Evolutionary conservation across 2,329 filamentous ascomycete species (phyloP).

Genomic region (Aureobasidium mangrovei): DNA sequence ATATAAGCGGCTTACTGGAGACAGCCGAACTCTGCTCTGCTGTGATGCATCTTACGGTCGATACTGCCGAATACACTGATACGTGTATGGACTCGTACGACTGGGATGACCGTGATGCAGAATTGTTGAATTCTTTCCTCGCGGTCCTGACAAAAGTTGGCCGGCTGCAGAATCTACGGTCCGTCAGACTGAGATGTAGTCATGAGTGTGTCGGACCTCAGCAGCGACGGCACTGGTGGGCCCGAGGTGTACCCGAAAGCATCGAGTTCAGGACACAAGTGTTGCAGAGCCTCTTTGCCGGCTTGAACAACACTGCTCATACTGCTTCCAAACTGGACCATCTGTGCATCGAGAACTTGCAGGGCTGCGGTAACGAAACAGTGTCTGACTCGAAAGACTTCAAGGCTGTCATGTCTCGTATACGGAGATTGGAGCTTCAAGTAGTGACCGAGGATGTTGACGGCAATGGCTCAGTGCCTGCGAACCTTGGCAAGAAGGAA

Average conservation of each 20-base stretch:
- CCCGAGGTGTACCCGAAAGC: constrained; percentile 4
- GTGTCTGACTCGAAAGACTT: constrained; percentile 19
- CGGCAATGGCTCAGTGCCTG: constrained; percentile 12
- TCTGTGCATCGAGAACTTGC: constrained; percentile 22
- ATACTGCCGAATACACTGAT: constrained; percentile 11
- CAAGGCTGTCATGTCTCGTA: constrained; percentile 13
- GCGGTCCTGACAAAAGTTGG: constrained; percentile 1
- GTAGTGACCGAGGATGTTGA: constrained; percentile 20
- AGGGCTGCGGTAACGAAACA: constrained; percentile 15
- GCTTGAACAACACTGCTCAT: not conserved
- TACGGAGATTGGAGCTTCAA: constrained; percentile 18
- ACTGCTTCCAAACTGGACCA: constrained; percentile 12
- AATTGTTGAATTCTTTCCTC: constrained; percentile 5
- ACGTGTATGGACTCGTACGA: constrained; percentile 10
- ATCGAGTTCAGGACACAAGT: constrained; percentile 10
- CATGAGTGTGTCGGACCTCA: constrained; percentile 9
- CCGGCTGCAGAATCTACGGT: constrained; percentile 6
- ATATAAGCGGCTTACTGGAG: not conserved
- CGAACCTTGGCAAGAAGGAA: constrained; percentile 15
- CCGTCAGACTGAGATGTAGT: constrained; percentile 2
- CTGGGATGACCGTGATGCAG: constrained; percentile 10
- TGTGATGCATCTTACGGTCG: constrained; percentile 2
- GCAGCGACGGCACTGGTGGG: constrained; percentile 11
- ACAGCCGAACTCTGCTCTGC: not conserved
- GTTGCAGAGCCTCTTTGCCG: constrained; percentile 9